A percentile compares a stretch with the other conserved stretches of the same genome.
phyloP scores from a whole-genome alignment of 352 stramenopile genomes.

The Elongisporangium anandrum region DNA sequence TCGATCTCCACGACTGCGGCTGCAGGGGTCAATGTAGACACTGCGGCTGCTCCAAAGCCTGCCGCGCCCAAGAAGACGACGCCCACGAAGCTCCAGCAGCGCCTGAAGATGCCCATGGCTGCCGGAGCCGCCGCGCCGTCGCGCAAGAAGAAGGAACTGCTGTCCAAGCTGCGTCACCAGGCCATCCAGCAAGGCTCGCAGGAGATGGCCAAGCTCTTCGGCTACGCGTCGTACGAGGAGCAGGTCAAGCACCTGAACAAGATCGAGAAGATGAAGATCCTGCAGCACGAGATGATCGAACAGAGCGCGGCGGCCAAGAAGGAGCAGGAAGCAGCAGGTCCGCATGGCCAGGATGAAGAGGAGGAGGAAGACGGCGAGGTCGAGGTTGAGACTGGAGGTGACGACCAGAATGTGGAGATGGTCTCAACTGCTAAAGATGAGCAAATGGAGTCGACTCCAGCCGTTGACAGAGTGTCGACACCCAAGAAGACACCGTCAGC shows the following conservation, averaged over 20 bases:
- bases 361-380: conserved; percentile 6
- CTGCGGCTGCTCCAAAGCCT: background rate
- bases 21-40: conserved; percentile 1
- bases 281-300: conserved; percentile 37
- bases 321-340: conserved; percentile 4
- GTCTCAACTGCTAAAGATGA: conserved; percentile 4
- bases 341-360: conserved; percentile 10
- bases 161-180: conserved; percentile 44
- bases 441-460: background rate
- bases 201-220: conserved; percentile 72
- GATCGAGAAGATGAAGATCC: conserved; percentile 59
- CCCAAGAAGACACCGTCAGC: background rate
- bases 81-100: conserved; percentile 24
- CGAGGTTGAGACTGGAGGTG: conserved; percentile 11
- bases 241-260: conserved; percentile 64
- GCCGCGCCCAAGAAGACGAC: conserved; percentile 15
- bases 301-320: conserved; percentile 11
- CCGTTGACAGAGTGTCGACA: background rate
- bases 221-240: conserved; percentile 66
- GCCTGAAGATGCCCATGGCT: conserved; percentile 50
- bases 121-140: conserved; percentile 16
- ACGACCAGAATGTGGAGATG: conserved; percentile 12
- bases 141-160: conserved; percentile 59
- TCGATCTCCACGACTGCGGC: background rate
- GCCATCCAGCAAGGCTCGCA: conserved; percentile 61